phyloP scores from a whole-genome alignment of 1,284 basidiomycete genomes.

The Pholiota adiposa region DNA sequence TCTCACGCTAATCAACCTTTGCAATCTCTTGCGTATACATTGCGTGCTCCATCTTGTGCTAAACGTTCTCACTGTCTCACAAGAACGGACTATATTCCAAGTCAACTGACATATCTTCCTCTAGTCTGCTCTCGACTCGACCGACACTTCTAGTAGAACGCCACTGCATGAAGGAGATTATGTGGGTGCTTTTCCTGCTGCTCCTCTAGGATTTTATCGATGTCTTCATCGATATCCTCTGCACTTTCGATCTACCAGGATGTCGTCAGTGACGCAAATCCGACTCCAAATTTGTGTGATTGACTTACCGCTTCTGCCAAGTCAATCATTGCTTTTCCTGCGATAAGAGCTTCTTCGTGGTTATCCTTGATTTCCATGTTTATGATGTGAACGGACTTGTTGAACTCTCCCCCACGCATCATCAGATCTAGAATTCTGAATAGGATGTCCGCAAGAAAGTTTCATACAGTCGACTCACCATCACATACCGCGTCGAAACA shows the following conservation, averaged over 20 bases:
- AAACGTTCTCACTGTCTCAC: not conserved
- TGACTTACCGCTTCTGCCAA: constrained; percentile 84
- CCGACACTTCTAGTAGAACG: constrained; percentile 67
- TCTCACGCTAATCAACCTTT: constrained; percentile 39
- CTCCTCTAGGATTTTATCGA: constrained; percentile 80
- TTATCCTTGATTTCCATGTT: constrained; percentile 99
- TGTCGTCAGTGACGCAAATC: constrained; percentile 11
- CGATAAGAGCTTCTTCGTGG: constrained; percentile 96
- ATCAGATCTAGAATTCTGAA: constrained; percentile 72
- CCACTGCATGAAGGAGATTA: constrained; percentile 88
- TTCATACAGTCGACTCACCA: constrained; percentile 59
- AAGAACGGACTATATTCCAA: constrained; percentile 4
- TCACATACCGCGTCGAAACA: constrained; percentile 99
- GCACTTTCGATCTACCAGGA: constrained; percentile 80
- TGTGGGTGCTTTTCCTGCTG: constrained; percentile 94
- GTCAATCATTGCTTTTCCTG: constrained; percentile 94
- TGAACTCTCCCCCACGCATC: constrained; percentile 87
- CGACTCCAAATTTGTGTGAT: constrained; percentile 1
- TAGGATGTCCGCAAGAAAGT: not conserved
- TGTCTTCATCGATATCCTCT: constrained; percentile 89
- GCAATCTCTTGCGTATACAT: constrained; percentile 37
- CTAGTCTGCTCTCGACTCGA: not conserved
- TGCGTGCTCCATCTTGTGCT: constrained; percentile 38
- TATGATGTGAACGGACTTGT: constrained; percentile 94
- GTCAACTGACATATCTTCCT: constrained; percentile 14